Evolutionary conservation across 768 basidiomycete species (phyloP), one percentile per base, ranked within the genome.

Genomic region (Leucosporidium creatinivorum): DNA sequence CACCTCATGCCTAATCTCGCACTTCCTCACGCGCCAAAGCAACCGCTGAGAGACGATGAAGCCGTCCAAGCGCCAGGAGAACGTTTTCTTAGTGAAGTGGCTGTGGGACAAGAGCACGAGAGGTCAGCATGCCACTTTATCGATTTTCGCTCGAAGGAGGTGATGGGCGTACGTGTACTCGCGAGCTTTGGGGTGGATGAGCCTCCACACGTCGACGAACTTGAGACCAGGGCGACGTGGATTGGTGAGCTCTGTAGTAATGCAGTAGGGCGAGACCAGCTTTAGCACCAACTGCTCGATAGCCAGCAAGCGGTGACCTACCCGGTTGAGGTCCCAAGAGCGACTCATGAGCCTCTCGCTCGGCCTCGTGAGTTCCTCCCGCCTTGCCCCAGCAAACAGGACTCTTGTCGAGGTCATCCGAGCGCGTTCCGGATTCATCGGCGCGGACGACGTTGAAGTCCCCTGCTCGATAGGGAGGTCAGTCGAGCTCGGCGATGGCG

Each of bases 101-200:
- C 64, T 69, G 59, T 13, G 7, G 5, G 0, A 50, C 1, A 1
- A 5, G 23, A n/a, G 21, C 25, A 19, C 25, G 9, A n/a, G n/a
- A n/a, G n/a, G n/a, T n/a, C n/a, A n/a, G n/a, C n/a, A n/a, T n/a
- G n/a, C n/a, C n/a, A n/a, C n/a, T n/a, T n/a, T n/a, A n/a, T n/a
- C n/a, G n/a, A n/a, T n/a, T n/a, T n/a, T n/a, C n/a, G n/a, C n/a
- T n/a, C n/a, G n/a, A n/a, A n/a, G n/a, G n/a, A n/a, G n/a, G n/a
- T n/a, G n/a, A n/a, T n/a, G n/a, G n/a, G n/a, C 92, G 76, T 91
- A 93, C 3, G 89, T 89, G 77, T 88, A 93, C 71, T 88, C 86
- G 48, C 78, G 79, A 18, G 82, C 80, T 5, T 49, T 26, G 0
- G 65, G 88, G 74, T 93, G 85, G 13, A 82, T 79, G 33, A 83